A percentile compares a stretch with the other conserved stretches of the same genome.
phyloP scores from a whole-genome alignment of 108 stramenopile species.

The Fragilaria radians region DNA sequence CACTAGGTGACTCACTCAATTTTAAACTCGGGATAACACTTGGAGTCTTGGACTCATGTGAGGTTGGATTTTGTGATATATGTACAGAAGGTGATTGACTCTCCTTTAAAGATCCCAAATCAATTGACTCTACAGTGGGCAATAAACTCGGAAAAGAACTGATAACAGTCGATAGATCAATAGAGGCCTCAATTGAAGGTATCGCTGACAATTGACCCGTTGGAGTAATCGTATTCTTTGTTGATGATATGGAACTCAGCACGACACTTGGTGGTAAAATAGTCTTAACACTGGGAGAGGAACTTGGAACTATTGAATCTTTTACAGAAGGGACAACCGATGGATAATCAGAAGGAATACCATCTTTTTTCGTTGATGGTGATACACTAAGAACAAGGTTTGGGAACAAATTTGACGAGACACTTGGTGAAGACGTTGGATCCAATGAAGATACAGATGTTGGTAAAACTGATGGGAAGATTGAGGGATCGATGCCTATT shows the following conservation, averaged over 20 bases:
- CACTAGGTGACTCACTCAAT: too few species aligned
- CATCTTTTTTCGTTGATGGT: neutral
- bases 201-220: neutral
- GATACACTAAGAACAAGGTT: neutral
- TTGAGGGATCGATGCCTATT: too few species aligned
- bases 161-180: neutral
- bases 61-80: neutral
- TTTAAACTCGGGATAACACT: too few species aligned
- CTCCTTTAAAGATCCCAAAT: slow-evolving; percentile 1
- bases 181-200: slow-evolving; percentile 3
- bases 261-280: neutral
- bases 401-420: neutral
- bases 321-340: neutral
- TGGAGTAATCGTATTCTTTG: neutral
- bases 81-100: neutral
- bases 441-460: neutral
- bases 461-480: neutral
- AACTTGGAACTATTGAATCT: neutral
- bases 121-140: slow-evolving; percentile 5
- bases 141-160: slow-evolving; percentile 5
- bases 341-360: neutral
- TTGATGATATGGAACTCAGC: neutral
- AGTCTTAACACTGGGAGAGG: neutral
- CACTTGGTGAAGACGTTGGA: neutral
- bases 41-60: too few species aligned